phyloP scores from a whole-genome alignment of 2,329 filamentous ascomycete genomes.

The Ophiostoma populinum region DNA sequence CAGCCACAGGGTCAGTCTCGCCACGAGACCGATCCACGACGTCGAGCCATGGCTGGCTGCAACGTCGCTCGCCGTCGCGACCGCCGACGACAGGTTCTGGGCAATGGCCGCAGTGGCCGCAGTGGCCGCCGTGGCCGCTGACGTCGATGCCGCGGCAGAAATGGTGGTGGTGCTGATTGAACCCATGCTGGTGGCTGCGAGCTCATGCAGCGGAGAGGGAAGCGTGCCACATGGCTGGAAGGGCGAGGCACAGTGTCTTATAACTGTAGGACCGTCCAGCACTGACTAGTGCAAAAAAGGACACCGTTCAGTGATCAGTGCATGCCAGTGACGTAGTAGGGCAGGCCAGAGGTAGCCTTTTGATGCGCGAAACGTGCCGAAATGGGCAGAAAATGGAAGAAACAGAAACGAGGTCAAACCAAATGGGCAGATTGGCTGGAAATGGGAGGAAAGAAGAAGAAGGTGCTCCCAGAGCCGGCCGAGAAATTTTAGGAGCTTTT shows the following conservation, averaged over 20 bases:
- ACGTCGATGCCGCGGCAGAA: conserved; percentile 4
- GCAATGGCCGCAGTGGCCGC: conserved; percentile 14
- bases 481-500: too few relatives aligned
- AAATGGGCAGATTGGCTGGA: not conserved
- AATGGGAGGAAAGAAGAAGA: not conserved
- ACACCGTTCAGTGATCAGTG: too few relatives aligned
- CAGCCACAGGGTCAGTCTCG: conserved; percentile 33
- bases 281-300: too few relatives aligned
- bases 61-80: conserved; percentile 21
- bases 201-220: conserved; percentile 6
- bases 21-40: conserved; percentile 41
- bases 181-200: conserved; percentile 10
- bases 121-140: conserved; percentile 7
- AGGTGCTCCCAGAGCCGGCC: too few relatives aligned
- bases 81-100: conserved; percentile 19
- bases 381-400: too few relatives aligned
- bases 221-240: conserved; percentile 6
- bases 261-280: too few relatives aligned
- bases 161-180: conserved; percentile 1
- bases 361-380: too few relatives aligned
- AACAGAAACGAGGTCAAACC: too few relatives aligned
- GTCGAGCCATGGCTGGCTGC: conserved; percentile 22
- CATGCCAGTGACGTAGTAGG: too few relatives aligned
- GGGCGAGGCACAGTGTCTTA: not conserved
- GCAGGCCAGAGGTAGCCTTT: too few relatives aligned